Percentiles rank a stretch among this genome's conserved stretches.
Conservation (phyloP, 108 stramenopile genomes). For the Skeletonema menzelii region DNA sequence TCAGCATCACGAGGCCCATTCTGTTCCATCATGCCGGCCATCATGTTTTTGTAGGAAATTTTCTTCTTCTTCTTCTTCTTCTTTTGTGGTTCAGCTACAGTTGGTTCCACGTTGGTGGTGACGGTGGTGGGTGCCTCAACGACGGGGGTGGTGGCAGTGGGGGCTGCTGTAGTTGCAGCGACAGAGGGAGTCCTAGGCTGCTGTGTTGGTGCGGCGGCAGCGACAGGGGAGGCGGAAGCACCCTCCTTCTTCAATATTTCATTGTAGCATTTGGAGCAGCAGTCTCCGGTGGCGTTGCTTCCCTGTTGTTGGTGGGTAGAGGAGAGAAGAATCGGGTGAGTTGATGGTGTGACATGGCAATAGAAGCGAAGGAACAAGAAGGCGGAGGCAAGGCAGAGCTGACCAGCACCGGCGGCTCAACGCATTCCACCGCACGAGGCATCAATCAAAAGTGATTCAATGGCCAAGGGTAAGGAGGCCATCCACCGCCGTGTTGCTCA, state of each 20-base stretch:
- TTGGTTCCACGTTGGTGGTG: not conserved
- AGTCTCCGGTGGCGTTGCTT: slow-evolving; percentile 82
- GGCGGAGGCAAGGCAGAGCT: not conserved
- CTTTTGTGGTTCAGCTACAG: slow-evolving; percentile 25
- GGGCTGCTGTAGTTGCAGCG: slow-evolving; percentile 24
- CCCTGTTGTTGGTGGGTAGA: slow-evolving; percentile 48
- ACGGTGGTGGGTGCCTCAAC: slow-evolving; percentile 4
- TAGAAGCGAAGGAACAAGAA: slow-evolving; percentile 5
- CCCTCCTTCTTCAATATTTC: slow-evolving; percentile 65
- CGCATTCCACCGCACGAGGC: not conserved
- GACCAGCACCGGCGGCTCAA: not conserved
- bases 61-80: slow-evolving; percentile 93
- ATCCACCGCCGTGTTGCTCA: not conserved
- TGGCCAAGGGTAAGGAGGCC: not conserved
- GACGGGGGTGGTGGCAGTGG: slow-evolving; percentile 8
- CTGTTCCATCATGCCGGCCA: slow-evolving; percentile 65
- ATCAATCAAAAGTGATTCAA: too few relatives aligned
- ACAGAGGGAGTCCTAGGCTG: slow-evolving; percentile 8
- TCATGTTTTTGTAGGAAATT: slow-evolving; percentile 84
- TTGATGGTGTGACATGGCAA: slow-evolving; percentile 4
- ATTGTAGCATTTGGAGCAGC: slow-evolving; percentile 87
- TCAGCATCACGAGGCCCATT: slow-evolving; percentile 51
- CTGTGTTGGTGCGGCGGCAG: slow-evolving; percentile 14
- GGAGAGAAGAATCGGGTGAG: slow-evolving; percentile 14
- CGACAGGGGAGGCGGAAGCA: slow-evolving; percentile 3